A percentile compares a stretch with the other conserved stretches of the same genome.
Evolutionary conservation across 768 basidiomycete genomes (phyloP).

Genomic region (Serendipita vermifera): DNA sequence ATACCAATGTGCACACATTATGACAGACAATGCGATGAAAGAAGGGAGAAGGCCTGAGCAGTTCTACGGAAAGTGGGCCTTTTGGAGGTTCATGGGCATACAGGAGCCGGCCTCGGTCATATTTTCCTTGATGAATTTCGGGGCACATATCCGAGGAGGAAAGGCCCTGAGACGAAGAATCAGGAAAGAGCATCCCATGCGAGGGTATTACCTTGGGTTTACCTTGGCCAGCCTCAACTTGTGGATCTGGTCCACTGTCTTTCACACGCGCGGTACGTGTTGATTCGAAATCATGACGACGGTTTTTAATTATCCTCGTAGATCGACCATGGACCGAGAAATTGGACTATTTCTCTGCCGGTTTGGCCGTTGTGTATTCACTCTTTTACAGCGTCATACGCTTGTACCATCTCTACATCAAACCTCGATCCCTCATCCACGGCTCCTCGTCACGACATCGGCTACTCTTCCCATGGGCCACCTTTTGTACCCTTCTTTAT

Average conservation of each 20-base stretch:
- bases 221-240: slow-evolving; percentile 67
- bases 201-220: slow-evolving; percentile 48
- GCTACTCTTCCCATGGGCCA: slow-evolving; percentile 31
- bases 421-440: slow-evolving; percentile 19
- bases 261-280: slow-evolving; percentile 76
- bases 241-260: slow-evolving; percentile 85
- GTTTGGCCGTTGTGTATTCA: slow-evolving; percentile 65
- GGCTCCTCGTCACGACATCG: not conserved
- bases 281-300: not conserved
- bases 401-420: slow-evolving; percentile 54
- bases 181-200: slow-evolving; percentile 52
- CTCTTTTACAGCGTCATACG: slow-evolving; percentile 70
- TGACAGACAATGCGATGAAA: slow-evolving; percentile 43
- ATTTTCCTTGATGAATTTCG: slow-evolving; percentile 80
- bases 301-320: slow-evolving; percentile 20
- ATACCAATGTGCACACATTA: slow-evolving; percentile 75
- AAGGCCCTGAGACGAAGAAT: slow-evolving; percentile 34
- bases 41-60: slow-evolving; percentile 40
- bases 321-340: slow-evolving; percentile 78
- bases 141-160: slow-evolving; percentile 54
- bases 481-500: slow-evolving; percentile 43
- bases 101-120: slow-evolving; percentile 90
- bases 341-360: slow-evolving; percentile 92
- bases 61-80: slow-evolving; percentile 96
- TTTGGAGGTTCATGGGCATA: slow-evolving; percentile 74